phyloP scores from a whole-genome alignment of 2,329 filamentous ascomycete genomes.

The Aotearoamyces nothofagi region DNA sequence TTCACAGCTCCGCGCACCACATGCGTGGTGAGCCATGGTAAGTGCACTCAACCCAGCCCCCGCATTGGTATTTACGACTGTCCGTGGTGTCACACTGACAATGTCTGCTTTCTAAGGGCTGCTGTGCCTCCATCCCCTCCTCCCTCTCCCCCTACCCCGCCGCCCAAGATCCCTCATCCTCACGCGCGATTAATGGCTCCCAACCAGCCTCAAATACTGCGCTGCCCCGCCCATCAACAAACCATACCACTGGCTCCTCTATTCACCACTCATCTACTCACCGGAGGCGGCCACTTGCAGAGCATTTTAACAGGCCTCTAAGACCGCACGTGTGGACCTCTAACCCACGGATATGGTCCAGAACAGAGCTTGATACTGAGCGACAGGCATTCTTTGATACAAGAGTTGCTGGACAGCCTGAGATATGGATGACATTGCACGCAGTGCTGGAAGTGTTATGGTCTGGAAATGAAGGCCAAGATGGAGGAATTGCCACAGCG shows the following conservation, averaged over 20 bases:
- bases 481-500: slow-evolving; percentile 42
- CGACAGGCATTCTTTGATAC: slow-evolving; percentile 83
- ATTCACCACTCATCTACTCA: slow-evolving; percentile 3
- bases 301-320: slow-evolving; percentile 58
- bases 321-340: slow-evolving; percentile 51
- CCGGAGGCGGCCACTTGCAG: slow-evolving; percentile 25
- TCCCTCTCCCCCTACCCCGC: slow-evolving; percentile 7
- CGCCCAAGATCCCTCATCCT: slow-evolving; percentile 25
- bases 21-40: neutral
- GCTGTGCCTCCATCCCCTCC: slow-evolving; percentile 4
- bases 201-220: slow-evolving; percentile 12
- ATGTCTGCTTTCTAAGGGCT: slow-evolving; percentile 2
- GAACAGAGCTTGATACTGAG: slow-evolving; percentile 51
- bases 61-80: neutral
- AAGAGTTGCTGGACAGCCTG: slow-evolving; percentile 57
- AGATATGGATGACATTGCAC: slow-evolving; percentile 68
- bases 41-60: no score
- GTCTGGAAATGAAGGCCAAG: slow-evolving; percentile 22
- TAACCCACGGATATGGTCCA: slow-evolving; percentile 52
- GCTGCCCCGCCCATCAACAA: slow-evolving; percentile 11
- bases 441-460: slow-evolving; percentile 55
- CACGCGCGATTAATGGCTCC: slow-evolving; percentile 31
- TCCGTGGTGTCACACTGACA: neutral
- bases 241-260: slow-evolving; percentile 4
- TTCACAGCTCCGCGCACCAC: neutral